Evolutionary conservation across 1,284 basidiomycete genomes (phyloP).

Genomic region (Inonotus hispidus): DNA sequence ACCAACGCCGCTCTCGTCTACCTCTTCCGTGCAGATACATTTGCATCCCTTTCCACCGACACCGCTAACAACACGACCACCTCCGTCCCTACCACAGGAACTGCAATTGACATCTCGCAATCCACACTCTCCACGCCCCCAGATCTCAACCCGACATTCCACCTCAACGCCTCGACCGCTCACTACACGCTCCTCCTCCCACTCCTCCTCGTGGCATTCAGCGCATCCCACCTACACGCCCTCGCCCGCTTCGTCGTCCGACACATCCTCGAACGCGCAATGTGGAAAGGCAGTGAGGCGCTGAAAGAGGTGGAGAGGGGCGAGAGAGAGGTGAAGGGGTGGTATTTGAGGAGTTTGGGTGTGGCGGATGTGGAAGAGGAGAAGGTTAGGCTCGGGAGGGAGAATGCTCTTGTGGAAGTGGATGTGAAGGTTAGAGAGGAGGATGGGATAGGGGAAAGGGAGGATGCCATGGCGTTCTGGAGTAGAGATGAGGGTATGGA

Average conservation of each 20-base stretch:
- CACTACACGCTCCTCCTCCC: constrained; percentile 48
- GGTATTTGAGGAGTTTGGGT: constrained; percentile 46
- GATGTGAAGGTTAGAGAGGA: constrained; percentile 21
- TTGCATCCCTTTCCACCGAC: background rate
- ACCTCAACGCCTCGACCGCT: constrained; percentile 27
- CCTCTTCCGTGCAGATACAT: constrained; percentile 54
- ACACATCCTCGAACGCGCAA: constrained; percentile 63
- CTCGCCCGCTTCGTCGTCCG: constrained; percentile 58
- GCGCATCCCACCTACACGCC: constrained; percentile 78
- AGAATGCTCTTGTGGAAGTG: constrained; percentile 22
- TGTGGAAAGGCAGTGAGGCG: constrained; percentile 72
- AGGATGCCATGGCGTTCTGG: constrained; percentile 47
- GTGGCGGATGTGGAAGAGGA: constrained; percentile 22
- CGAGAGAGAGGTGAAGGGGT: constrained; percentile 60
- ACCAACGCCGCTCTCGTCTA: constrained; percentile 85
- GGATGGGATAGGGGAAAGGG: constrained; percentile 23
- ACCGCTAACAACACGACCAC: background rate
- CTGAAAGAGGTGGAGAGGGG: constrained; percentile 48
- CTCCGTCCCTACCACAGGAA: constrained; percentile 21
- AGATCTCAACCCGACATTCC: constrained; percentile 30
- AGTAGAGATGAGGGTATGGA: constrained; percentile 59
- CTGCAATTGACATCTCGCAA: constrained; percentile 19
- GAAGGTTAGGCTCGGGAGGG: constrained; percentile 16
- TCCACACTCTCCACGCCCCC: constrained; percentile 18
- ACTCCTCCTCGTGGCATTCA: constrained; percentile 70